Evolutionary conservation across 352 stramenopile genomes (phyloP).

Genomic region (Aphanomyces euteiches): DNA sequence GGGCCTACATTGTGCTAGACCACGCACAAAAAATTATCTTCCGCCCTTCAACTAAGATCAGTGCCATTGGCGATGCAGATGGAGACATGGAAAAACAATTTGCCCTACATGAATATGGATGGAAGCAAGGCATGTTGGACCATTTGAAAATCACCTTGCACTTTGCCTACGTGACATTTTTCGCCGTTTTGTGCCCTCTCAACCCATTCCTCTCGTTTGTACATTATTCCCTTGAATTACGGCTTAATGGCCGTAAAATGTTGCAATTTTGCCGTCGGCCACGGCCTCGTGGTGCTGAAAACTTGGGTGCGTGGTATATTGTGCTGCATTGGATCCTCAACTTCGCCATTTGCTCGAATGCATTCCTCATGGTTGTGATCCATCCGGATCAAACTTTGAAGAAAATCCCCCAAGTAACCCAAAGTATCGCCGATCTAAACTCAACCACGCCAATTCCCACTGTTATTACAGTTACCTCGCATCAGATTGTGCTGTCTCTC

Average conservation of each 20-base stretch:
- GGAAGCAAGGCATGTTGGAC: conserved; percentile 84
- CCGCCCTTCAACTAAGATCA: background rate
- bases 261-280: conserved; percentile 74
- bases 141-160: conserved; percentile 91
- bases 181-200: conserved; percentile 90
- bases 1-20: conserved; percentile 15
- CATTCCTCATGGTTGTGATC: conserved; percentile 80
- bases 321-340: conserved; percentile 86
- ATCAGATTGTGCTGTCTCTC: conserved; percentile 13
- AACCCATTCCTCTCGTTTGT: conserved; percentile 87
- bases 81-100: conserved; percentile 50
- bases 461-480: background rate
- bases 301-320: conserved; percentile 91
- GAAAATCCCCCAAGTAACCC: background rate
- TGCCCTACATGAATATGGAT: conserved; percentile 76
- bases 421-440: background rate
- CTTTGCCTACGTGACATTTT: conserved; percentile 85
- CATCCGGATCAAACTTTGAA: conserved; percentile 5
- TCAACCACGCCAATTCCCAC: background rate
- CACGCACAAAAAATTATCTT: background rate
- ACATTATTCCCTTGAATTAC: conserved; percentile 92
- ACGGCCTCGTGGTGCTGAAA: conserved; percentile 69
- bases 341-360: conserved; percentile 91
- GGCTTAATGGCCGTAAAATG: conserved; percentile 84
- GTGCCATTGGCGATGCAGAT: background rate